Evolutionary conservation across 768 basidiomycete genomes (phyloP), one percentile per base, ranked within the genome.

Genomic region (Hemileccinum rubropunctum): DNA sequence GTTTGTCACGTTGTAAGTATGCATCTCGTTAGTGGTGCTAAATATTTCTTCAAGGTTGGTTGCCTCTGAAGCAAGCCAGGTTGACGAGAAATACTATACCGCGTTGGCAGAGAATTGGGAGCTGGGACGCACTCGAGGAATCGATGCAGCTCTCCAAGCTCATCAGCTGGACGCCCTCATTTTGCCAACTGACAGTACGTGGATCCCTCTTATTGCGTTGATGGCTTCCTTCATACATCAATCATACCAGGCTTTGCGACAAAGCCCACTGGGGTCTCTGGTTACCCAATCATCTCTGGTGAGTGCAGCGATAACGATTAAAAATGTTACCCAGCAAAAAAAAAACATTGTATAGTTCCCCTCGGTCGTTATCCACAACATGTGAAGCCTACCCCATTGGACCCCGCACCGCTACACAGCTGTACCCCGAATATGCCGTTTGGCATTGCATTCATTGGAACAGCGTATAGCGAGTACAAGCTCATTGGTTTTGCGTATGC

Each of bases 221-320:
- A 1, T 14, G 6, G 15, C 14, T 10, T 32, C 47, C 30, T 23
- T 45, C 18, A 44, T 2, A 6, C 11, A 21, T 18, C 26, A 14
- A 23, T 21, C 38, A 33, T 33, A 9, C 28, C 35, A 68, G 64
- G 64, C 27, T 55, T 63, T 23, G 66, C 70, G 6, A 67, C 70
- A 0, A 61, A 53, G 15, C 57, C 67, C 4, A 59, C 66, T 66
- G 84, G 82, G 4, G 76, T 84, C 48, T 79, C 81, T 5, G 84
- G 83, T 8, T 85, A 84, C 55, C 84, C 84, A 2, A 80, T 84
- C 46, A 71, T 84, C 33, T 83, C 84, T 20, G 82, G 83, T 79
- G 38, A 57, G 70, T 55, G 28, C 28, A 30, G 9, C 8, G 28
- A 30, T 30, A 12, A 30, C 28, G 8, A 4, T 30, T 30, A 8